Conservation (phyloP, 1,139 yeast genomes). For the Sugiyamaella xylanicola region DNA sequence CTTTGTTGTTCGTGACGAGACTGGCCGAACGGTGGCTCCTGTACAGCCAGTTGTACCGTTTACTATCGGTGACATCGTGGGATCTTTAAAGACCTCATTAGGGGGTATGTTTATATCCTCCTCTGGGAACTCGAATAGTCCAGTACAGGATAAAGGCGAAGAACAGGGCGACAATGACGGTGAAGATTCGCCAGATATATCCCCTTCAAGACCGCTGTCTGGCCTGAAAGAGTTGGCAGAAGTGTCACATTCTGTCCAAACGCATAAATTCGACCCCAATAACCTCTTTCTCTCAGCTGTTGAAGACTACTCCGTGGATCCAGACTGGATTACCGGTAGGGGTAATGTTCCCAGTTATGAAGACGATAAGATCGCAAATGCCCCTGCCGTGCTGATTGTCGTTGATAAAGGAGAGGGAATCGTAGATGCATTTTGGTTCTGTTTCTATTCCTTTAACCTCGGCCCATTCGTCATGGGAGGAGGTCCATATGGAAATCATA, state of each 20-base stretch:
- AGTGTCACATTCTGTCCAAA: slow-evolving; percentile 7
- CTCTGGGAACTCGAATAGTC: not conserved
- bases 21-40: slow-evolving; percentile 12
- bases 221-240: slow-evolving; percentile 22
- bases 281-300: slow-evolving; percentile 61
- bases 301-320: slow-evolving; percentile 71
- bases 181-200: not conserved
- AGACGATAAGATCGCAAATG: slow-evolving; percentile 69
- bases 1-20: slow-evolving; percentile 46
- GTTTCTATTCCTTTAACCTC: slow-evolving; percentile 87
- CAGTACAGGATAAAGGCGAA: not conserved
- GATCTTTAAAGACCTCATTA: not conserved
- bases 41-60: not conserved
- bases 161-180: not conserved
- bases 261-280: slow-evolving; percentile 31
- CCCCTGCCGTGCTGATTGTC: slow-evolving; percentile 79
- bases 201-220: slow-evolving; percentile 11
- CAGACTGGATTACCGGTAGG: slow-evolving; percentile 83
- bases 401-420: slow-evolving; percentile 93
- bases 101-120: not conserved
- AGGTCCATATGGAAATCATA: slow-evolving; percentile 96
- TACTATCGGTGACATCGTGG: slow-evolving; percentile 4
- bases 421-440: slow-evolving; percentile 95
- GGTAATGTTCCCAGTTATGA: slow-evolving; percentile 67
- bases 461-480: slow-evolving; percentile 98